These are phyloP conservation scores for Hygrocybe punicea DNA, from an alignment of 768 basidiomycete species.

Conservation along the genomic window DNA sequence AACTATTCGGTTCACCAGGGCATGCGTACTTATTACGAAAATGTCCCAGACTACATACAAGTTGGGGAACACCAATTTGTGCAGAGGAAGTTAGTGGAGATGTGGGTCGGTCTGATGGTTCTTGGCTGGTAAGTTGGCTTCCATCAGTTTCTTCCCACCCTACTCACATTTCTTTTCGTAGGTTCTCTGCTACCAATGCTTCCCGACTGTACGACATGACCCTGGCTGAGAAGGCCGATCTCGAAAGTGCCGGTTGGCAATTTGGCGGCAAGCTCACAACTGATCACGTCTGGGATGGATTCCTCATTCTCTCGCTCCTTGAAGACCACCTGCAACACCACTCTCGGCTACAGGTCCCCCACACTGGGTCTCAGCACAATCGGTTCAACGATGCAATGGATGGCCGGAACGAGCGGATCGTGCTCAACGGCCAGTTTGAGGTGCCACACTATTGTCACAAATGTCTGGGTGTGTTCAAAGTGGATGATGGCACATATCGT, in stretches of 20 bases:
- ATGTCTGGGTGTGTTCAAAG: conserved; percentile 17
- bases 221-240: conserved; percentile 7
- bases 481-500: conserved; percentile 12
- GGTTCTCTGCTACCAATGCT: conserved; percentile 19
- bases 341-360: conserved; percentile 17
- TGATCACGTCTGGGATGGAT: conserved; percentile 33
- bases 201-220: conserved; percentile 17
- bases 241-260: conserved; percentile 18
- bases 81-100: conserved; percentile 14
- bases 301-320: conserved; percentile 25
- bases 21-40: conserved; percentile 20
- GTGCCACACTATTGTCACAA: conserved; percentile 25
- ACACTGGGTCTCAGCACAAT: conserved; percentile 24
- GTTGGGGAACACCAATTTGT: conserved; percentile 12
- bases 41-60: conserved; percentile 23
- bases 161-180: background rate
- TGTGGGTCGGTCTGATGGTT: conserved; percentile 15
- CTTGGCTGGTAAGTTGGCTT: conserved; percentile 20
- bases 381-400: conserved; percentile 27
- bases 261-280: conserved; percentile 19
- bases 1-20: conserved; percentile 22
- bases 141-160: background rate
- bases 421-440: conserved; percentile 24
- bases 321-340: conserved; percentile 15
- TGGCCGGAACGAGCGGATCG: conserved; percentile 21